A percentile compares a stretch with the other conserved stretches of the same genome.
phyloP scores from a whole-genome alignment of 2,329 filamentous ascomycete genomes.

The Paraconiothyrium brasiliense region DNA sequence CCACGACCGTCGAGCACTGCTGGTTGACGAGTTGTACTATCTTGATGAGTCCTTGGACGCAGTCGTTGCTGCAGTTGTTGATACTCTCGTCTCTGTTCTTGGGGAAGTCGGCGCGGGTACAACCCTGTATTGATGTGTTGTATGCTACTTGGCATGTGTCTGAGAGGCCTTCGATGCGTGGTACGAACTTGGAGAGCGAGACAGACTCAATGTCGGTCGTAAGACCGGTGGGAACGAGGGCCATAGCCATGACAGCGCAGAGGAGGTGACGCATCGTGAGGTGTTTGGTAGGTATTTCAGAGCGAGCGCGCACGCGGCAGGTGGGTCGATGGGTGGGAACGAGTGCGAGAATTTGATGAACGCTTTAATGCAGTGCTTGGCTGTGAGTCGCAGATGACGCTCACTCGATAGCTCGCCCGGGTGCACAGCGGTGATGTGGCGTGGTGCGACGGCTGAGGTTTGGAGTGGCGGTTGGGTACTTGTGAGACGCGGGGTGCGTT shows the following conservation, averaged over 20 bases:
- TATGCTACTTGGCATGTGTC: constrained; percentile 53
- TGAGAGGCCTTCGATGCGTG: constrained; percentile 52
- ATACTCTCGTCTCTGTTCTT: constrained; percentile 13
- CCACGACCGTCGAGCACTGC: constrained; percentile 46
- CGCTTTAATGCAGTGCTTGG: constrained; percentile 24
- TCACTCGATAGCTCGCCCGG: constrained; percentile 15
- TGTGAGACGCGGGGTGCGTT: constrained; percentile 34
- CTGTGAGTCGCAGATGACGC: constrained; percentile 14
- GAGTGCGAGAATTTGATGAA: constrained; percentile 17
- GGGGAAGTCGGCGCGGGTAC: constrained; percentile 52
- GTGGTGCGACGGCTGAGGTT: constrained; percentile 40
- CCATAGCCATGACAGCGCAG: constrained; percentile 29
- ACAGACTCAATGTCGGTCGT: constrained; percentile 45
- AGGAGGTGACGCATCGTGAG: constrained; percentile 35
- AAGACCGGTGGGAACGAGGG: constrained; percentile 35
- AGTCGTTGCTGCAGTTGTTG: constrained; percentile 47
- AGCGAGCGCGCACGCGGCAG: constrained; percentile 18
- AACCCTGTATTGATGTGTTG: constrained; percentile 52
- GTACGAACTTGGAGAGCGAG: constrained; percentile 57
- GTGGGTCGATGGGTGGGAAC: constrained; percentile 16
- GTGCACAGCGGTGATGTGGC: constrained; percentile 18
- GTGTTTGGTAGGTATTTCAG: constrained; percentile 20
- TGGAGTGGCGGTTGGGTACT: constrained; percentile 27
- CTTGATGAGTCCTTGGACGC: constrained; percentile 52
- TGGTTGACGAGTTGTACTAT: constrained; percentile 46